Base-by-base conservation (phyloP, 768 basidiomycete genomes). In the Megacollybia marginata region DNA sequence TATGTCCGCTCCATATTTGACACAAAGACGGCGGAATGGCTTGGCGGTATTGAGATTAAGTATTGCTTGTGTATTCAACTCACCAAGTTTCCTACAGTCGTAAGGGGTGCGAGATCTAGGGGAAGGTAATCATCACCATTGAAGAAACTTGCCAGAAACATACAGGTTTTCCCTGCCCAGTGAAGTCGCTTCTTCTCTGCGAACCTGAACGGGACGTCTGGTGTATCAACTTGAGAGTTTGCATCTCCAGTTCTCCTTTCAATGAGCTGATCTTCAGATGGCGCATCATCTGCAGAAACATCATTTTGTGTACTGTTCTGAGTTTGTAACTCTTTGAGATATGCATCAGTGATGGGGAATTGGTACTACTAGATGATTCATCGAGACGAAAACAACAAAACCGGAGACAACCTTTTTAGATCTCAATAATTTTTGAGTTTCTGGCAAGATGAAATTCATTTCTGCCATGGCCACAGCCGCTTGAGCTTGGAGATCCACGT, bases 61-160 rank as follows among this genome's bases (percentile, higher is more conserved):
- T 28, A 28, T 28, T 6, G 23, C 23, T 28, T 40, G 38, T 40
- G 19, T 8, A 19, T 7, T 40, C 38, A 40, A 66, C 79, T 43
- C 61, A 92, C 93, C 62, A 98, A 65, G 60, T 99, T 98, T 12
- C 95, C 95, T 35, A 94, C 92, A 0, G 95, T 98, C 1, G 95
- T 97, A 16, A 98, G 67, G 2, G 95, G 95, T 20, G 73, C 69
- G 42, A 75, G 62, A 54, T 70, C 67, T 70, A 36, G 15, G 33
- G n/a, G 13, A 18, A 36, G 31, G 28, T 45, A 33, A 40, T 11
- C 20, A 42, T 46, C 23, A 40, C n/a, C 18, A 43, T 32, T 8
- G 45, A 46, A 33, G 28, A 54, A 33, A 31, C 43, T 15, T 18
- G 36, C 45, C 42, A 48, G 48, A 34, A 15, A 65, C 83, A 42